Evolutionary conservation across 768 basidiomycete genomes (phyloP).

Genomic region (Plicaturopsis crispa): DNA sequence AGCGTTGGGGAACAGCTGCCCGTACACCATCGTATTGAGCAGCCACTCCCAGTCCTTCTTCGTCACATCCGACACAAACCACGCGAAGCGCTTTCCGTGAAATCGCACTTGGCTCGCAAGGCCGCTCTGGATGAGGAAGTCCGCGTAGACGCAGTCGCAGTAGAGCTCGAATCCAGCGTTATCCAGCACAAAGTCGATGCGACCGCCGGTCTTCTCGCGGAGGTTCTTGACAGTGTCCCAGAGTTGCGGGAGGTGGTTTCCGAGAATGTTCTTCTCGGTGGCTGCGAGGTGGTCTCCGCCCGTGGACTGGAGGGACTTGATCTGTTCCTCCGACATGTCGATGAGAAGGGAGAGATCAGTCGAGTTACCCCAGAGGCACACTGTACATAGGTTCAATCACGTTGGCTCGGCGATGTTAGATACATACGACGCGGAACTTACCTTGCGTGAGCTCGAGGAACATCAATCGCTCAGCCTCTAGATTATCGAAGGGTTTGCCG

Average conservation of each 20-base stretch:
- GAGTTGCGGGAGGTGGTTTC: conserved; percentile 66
- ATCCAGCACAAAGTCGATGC: conserved; percentile 78
- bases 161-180: conserved; percentile 84
- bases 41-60: conserved; percentile 94
- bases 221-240: conserved; percentile 73
- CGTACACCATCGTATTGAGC: conserved; percentile 80
- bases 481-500: conserved; percentile 29
- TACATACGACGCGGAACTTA: too few species aligned
- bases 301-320: conserved; percentile 92
- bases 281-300: conserved; percentile 94
- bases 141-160: conserved; percentile 79
- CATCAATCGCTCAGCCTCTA: conserved; percentile 75
- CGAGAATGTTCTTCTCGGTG: conserved; percentile 93
- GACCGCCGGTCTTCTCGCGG: conserved; percentile 61
- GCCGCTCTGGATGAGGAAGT: conserved; percentile 89
- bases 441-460: conserved; percentile 92
- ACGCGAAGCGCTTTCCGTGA: conserved; percentile 93
- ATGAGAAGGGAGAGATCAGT: conserved; percentile 93
- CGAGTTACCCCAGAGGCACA: conserved; percentile 96
- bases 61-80: conserved; percentile 93
- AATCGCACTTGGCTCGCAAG: conserved; percentile 80
- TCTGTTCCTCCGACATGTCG: conserved; percentile 97
- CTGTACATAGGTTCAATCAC: conserved; percentile 36
- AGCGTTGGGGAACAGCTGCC: conserved; percentile 84
- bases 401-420: too few species aligned